A percentile compares a stretch with the other conserved stretches of the same genome.
Conservation (phyloP, 768 basidiomycete species). For the Lactarius deliciosus region DNA sequence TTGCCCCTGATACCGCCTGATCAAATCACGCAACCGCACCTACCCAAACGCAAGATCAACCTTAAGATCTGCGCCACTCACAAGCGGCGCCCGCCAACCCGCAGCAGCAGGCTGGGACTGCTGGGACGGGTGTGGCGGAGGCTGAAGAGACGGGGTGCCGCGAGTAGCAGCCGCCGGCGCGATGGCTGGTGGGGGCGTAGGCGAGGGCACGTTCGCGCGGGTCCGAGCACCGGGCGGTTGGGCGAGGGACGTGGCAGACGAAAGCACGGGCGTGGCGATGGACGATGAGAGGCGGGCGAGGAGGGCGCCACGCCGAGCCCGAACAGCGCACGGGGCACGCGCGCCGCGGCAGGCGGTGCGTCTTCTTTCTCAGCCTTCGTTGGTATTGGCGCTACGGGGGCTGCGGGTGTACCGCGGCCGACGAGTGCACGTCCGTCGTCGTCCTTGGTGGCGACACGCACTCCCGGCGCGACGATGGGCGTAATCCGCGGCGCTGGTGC, state of each 20-base stretch:
- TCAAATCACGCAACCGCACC: conserved; percentile 71
- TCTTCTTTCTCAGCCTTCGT: neutral
- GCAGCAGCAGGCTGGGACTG: conserved; percentile 1
- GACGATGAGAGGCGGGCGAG: conserved; percentile 55
- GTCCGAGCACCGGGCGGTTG: conserved; percentile 40
- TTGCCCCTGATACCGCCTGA: conserved; percentile 73
- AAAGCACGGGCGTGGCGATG: conserved; percentile 68
- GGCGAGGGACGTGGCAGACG: conserved; percentile 70
- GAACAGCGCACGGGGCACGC: conserved; percentile 11
- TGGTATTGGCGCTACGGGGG: neutral
- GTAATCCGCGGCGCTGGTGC: neutral
- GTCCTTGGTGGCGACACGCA: conserved; percentile 6
- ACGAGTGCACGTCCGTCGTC: neutral
- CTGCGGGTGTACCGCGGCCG: neutral
- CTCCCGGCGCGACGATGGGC: neutral
- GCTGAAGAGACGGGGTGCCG: conserved; percentile 30
- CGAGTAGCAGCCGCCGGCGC: conserved; percentile 34
- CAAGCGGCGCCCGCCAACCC: conserved; percentile 15
- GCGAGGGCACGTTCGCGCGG: conserved; percentile 20
- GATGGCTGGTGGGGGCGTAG: conserved; percentile 34
- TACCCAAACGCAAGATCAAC: conserved; percentile 72
- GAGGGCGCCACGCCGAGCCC: conserved; percentile 26
- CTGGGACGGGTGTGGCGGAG: neutral
- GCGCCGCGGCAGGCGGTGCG: neutral
- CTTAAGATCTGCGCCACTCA: conserved; percentile 20